Conservation (phyloP, 164 flowering plant genomes). For the Saururus chinensis region DNA sequence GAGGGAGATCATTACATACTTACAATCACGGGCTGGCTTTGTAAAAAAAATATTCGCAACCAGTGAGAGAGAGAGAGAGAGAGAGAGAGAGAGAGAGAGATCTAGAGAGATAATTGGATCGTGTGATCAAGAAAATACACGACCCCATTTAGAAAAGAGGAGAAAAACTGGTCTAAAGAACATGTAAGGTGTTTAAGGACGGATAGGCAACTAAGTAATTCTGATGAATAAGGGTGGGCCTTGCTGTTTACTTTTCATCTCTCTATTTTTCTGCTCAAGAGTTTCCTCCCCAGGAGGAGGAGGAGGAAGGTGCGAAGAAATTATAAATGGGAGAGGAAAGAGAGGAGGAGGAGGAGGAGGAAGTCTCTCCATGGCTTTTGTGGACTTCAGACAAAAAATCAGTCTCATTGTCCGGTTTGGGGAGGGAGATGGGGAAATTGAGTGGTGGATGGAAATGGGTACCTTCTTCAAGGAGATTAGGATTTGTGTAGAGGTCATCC, state of each 20-base stretch:
- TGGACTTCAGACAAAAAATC: slow-evolving; percentile 6
- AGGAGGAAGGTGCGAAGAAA: slow-evolving; percentile 8
- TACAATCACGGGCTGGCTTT: background rate
- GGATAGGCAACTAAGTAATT: background rate
- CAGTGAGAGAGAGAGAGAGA: background rate
- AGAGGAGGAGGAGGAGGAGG: slow-evolving; percentile 10
- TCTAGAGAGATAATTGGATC: background rate
- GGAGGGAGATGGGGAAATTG: slow-evolving; percentile 11
- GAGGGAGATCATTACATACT: background rate
- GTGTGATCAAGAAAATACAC: background rate
- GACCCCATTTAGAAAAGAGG: background rate
- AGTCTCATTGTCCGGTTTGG: slow-evolving; percentile 8
- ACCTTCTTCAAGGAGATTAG: slow-evolving; percentile 25
- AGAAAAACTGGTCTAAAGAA: background rate
- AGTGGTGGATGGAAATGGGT: slow-evolving; percentile 11
- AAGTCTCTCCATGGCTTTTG: slow-evolving; percentile 5
- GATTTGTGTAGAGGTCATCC: slow-evolving; percentile 56
- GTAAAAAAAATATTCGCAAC: background rate
- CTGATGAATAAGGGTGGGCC: too few relatives aligned
- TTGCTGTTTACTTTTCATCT: too few relatives aligned
- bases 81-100: too few relatives aligned
- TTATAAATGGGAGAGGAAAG: slow-evolving; percentile 17
- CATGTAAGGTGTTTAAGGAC: background rate
- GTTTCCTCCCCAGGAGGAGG: background rate
- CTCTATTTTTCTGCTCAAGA: background rate